Evolutionary conservation across 2,329 filamentous ascomycete species (phyloP).

Genomic region (Sclerotinia nivalis): DNA sequence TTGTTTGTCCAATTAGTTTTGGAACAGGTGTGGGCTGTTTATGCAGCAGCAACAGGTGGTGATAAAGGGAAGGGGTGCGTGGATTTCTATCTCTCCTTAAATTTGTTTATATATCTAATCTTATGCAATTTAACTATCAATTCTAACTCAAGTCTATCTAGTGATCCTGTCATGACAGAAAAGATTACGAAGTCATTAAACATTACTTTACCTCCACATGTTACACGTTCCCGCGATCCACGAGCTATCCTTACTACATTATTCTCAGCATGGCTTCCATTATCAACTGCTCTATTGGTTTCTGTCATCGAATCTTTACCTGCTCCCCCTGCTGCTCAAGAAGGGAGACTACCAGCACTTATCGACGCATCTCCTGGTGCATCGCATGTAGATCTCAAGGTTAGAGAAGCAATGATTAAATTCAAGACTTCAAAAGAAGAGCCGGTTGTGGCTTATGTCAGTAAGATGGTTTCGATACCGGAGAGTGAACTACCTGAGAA

Average conservation of each 20-base stretch:
- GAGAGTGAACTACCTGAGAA: conserved; percentile 90
- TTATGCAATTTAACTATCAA: conserved; percentile 22
- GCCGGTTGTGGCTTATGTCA: conserved; percentile 90
- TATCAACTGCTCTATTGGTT: conserved; percentile 89
- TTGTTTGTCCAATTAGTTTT: conserved; percentile 97
- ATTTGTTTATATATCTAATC: conserved; percentile 36
- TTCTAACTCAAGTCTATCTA: conserved; percentile 44
- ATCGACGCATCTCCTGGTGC: conserved; percentile 78
- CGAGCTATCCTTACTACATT: conserved; percentile 81
- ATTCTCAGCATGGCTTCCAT: conserved; percentile 85
- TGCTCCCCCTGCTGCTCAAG: conserved; percentile 78
- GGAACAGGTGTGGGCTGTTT: conserved; percentile 94
- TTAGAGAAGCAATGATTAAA: conserved; percentile 78
- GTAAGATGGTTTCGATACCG: conserved; percentile 96
- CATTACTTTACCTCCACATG: conserved; percentile 79
- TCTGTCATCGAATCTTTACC: conserved; percentile 93
- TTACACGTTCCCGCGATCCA: conserved; percentile 81
- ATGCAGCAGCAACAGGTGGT: conserved; percentile 83
- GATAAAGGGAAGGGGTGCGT: conserved; percentile 77
- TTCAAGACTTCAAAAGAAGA: conserved; percentile 71
- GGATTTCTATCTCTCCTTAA: conserved; percentile 44
- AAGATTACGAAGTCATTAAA: conserved; percentile 93
- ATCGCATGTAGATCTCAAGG: conserved; percentile 63
- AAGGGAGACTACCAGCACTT: conserved; percentile 74
- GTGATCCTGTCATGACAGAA: conserved; percentile 77